Conservation (phyloP, 164 flowering plant species). For the Cinnamomum chago region DNA sequence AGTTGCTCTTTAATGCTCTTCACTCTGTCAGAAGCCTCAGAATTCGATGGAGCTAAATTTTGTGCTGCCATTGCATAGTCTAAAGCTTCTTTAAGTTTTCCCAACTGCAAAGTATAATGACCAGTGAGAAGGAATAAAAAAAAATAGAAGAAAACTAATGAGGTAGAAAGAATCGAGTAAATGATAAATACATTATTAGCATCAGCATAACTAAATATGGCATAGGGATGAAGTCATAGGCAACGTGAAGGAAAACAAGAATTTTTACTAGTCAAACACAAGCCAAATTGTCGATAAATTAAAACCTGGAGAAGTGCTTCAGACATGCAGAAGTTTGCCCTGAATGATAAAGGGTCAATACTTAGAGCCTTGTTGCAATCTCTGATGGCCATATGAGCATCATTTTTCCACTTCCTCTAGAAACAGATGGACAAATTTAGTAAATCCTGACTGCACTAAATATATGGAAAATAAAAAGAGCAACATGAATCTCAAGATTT, state of each 20-base stretch:
- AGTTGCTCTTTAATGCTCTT: conserved; percentile 49
- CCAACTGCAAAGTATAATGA: conserved; percentile 44
- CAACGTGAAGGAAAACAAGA: not conserved
- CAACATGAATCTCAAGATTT: not conserved
- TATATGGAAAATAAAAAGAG: not conserved
- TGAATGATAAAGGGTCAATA: conserved; percentile 57
- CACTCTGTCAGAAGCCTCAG: conserved; percentile 53
- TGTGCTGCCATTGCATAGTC: conserved; percentile 78
- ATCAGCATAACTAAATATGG: not conserved
- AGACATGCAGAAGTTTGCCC: conserved; percentile 60
- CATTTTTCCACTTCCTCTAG: conserved; percentile 96
- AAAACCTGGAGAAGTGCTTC: conserved; percentile 76
- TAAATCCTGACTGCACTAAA: not conserved
- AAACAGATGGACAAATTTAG: conserved; percentile 1
- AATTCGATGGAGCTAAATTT: conserved; percentile 54
- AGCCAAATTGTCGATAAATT: not conserved
- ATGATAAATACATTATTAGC: not conserved
- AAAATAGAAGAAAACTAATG: not conserved
- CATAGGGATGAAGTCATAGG: not conserved
- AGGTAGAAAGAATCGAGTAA: not conserved
- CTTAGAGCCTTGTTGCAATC: conserved; percentile 73
- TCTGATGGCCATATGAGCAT: conserved; percentile 84
- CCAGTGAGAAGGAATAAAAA: conserved; percentile 1
- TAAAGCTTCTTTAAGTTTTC: conserved; percentile 73
- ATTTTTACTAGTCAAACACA: not conserved